Percentiles rank a stretch among this genome's conserved stretches.
These are phyloP conservation scores for Avicennia marina DNA, from an alignment of 257 asterid genomes.

Conservation along the genomic window DNA sequence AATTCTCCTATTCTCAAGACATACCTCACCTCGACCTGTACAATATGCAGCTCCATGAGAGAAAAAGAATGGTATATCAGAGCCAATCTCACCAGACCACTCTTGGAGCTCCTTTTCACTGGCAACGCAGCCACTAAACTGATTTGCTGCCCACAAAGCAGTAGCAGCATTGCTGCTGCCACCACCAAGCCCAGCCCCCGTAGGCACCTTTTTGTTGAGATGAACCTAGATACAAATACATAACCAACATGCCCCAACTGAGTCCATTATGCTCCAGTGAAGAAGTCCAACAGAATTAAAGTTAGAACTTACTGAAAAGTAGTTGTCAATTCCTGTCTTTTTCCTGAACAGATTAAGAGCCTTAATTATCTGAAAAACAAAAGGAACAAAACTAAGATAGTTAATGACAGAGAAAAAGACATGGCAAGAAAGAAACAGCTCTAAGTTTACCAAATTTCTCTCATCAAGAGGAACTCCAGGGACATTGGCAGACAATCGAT, in stretches of 20 bases:
- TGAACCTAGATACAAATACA: too few species aligned
- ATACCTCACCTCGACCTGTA: conserved; percentile 78
- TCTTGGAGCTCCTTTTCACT: conserved; percentile 86
- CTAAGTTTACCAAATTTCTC: conserved; percentile 56
- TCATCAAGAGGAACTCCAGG: conserved; percentile 84
- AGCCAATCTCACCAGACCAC: conserved; percentile 97
- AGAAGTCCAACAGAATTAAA: not conserved
- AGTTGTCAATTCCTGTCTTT: conserved; percentile 69
- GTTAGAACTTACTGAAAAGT: conserved; percentile 60
- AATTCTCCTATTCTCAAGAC: conserved; percentile 6
- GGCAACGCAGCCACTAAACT: conserved; percentile 77
- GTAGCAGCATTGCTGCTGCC: conserved; percentile 99
- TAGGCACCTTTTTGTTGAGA: conserved; percentile 80
- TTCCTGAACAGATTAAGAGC: conserved; percentile 90
- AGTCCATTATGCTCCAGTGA: too few species aligned
- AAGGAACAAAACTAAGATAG: not conserved
- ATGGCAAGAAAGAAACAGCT: not conserved
- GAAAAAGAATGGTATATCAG: conserved; percentile 93
- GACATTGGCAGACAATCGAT: conserved; percentile 70
- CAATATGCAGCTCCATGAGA: conserved; percentile 97
- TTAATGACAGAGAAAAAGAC: not conserved
- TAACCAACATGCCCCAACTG: too few species aligned
- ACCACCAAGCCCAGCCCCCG: conserved; percentile 99
- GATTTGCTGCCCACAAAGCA: conserved; percentile 99
- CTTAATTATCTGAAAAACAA: conserved; percentile 74